Evolutionary conservation across 2,329 filamentous ascomycete species (phyloP), one percentile per base, ranked within the genome.

Genomic region (Aspergillus japonicus): DNA sequence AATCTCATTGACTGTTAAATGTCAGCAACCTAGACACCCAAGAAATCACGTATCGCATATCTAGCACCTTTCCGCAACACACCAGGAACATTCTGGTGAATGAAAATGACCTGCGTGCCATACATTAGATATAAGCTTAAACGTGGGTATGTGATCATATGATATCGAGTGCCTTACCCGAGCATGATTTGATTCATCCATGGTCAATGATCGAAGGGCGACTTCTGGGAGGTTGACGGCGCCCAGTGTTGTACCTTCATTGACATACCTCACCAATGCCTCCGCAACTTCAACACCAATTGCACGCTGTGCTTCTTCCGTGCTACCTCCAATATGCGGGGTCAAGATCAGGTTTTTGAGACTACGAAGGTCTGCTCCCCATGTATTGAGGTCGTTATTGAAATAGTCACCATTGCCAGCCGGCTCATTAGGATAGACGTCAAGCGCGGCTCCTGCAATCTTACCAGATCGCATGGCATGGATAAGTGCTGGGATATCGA

Each of bases 191-290:
- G 89, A 86, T 79, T 98, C 92, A 60, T 96, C 93, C 65, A 92
- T 85, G 2, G 92, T 96, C 69, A 97, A 80, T n/a, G 89, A 92
- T 67, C 95, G 89, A 69, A 99, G 84, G 68, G 88, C 88, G 68
- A 96, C 90, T 78, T 98, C 95, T n/a, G 95, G 95, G 81, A 99
- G 83, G 80, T 99, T 99, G 74, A 98, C 95, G 62, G 93, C 92
- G 66, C 92, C 93, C 26, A 96, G 78, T 3, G 95, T 99, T 58
- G 89, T 87, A 62, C 95, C 95, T 77, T 95, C 92, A 80, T 98
- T 99, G 74, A 98, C 95, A 76, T 98, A 99, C 71, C 91, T 87
- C 59, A 96, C 90, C 55, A 99, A 82, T 47, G 93, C 90, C 51
- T 95, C 89, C 64, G 86, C 87, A 60, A 99, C 95, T 82, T 99